Base-by-base conservation (phyloP, 2,329 filamentous ascomycete genomes). In the Fusarium setosum region DNA sequence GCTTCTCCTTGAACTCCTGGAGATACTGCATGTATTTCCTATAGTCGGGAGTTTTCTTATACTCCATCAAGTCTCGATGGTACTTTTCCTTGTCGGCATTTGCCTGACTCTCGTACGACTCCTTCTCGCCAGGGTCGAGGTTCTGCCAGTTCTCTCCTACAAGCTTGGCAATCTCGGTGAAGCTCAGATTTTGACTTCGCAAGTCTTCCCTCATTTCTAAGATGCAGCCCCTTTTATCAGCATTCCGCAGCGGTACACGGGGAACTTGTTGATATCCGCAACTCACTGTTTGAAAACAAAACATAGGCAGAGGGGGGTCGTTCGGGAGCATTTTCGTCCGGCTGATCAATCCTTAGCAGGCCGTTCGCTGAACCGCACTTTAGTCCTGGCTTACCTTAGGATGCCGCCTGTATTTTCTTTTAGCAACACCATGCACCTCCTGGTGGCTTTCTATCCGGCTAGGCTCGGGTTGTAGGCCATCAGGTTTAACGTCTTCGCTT, bases 61-160 rank as follows among this genome's bases (percentile, higher is more conserved):
- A 95, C 67, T 91, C 86, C 44, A 84, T 81, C 61, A 94, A 81
- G 64, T 92, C 87, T n/a, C 85, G 82, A 67, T 91, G 91, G 73
- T 93, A 95, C 67, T 85, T 90, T 67, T 94, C 91, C 77, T 95
- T 95, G 23, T 90, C 90, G 15, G 84, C 78, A 59, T 90, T 89
- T 21, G 92, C 92, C 72, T 92, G 88, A 35, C 84, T 85, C 75
- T 95, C 92, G 68, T 86, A 95, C 0, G 85, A 83, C 72, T 93
- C 92, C 71, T 92, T 92, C 67, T 92, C 89, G 1, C 81, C 77
- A 1, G 87, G 82, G 3, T 86, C 82, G 9, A 95, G 78, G 51
- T 87, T 89, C 73, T 95, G 92, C 92, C 92, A 95, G 72, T 91
- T 88, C 73, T 95, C 92, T 7, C 92, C 92, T 1, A 94, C 92